Base-by-base conservation (phyloP, 177 flowering plant genomes). In the Telopea speciosissima region DNA sequence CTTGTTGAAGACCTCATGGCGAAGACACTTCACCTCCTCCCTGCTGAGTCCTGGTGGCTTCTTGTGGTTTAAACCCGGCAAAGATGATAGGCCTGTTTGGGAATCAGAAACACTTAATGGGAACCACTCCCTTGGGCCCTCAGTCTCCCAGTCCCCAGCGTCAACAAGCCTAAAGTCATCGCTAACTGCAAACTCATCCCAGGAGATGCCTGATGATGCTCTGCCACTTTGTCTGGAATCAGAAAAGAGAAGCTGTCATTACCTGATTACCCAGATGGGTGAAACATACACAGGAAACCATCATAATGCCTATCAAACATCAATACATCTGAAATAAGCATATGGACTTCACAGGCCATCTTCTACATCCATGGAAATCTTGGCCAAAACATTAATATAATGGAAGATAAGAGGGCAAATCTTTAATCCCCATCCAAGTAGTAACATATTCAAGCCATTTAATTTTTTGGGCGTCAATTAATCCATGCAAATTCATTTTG, bases 31-130 rank as follows among this genome's bases (percentile, higher is more conserved):
- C 7, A 88, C 58, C 62, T 84, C 89, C 25, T 86, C 89, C 67
- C 59, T 77, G 13, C 81, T 72, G 28, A 94, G 92, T 31, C 92
- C 99, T 3, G 85, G 84, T 1, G 97, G 92, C 71, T 81, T 84
- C 73, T 80, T 84, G 69, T 77, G 81, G 72, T 63, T 73, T 17
- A 59, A 70, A 65, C 68, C 76, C 19, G 62, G 81, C 10, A 61
- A 22, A 1, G 68, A 40, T 2, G 71, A 44, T 22, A 66, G 65
- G 16, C 77, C 80, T 8, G 40, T 19, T 77, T 64, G 73, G 24
- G 71, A 28, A 56, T 25, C 67, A 36, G 66, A 45, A 44, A 77
- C 79, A 68, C 79, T 60, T 23, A 45, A 63, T 8, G 73, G 72
- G 17, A 75, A 70, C 77, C 68, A 65, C 14, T 75, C 84, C 10